Percentiles rank a stretch among this genome's conserved stretches.
These are phyloP conservation scores for Colletotrichum eleusines DNA, from an alignment of 2,329 filamentous ascomycete genomes.

Conservation along the genomic window DNA sequence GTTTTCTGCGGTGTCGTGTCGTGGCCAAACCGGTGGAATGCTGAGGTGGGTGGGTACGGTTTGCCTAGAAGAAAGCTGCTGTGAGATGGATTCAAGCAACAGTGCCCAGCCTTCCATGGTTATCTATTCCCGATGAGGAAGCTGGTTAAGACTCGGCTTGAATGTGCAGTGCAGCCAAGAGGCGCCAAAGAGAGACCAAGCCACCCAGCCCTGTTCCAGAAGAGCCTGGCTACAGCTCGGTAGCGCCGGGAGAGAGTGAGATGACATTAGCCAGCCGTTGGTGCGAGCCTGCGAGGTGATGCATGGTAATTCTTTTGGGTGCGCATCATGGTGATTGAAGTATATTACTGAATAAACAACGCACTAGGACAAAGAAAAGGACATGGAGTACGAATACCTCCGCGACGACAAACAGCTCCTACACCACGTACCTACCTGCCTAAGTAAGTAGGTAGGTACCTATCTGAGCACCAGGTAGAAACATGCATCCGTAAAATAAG, in stretches of 20 bases:
- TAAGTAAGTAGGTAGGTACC: too few relatives aligned
- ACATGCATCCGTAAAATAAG: background rate
- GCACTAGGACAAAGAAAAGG: background rate
- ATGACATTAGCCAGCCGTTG: slow-evolving; percentile 8
- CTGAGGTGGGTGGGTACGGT: too few relatives aligned
- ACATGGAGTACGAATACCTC: too few relatives aligned
- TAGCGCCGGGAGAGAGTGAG: slow-evolving; percentile 29
- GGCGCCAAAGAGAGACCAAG: slow-evolving; percentile 32
- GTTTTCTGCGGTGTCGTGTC: background rate
- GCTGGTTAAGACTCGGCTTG: slow-evolving; percentile 22
- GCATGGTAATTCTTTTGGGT: too few relatives aligned
- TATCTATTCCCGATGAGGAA: slow-evolving; percentile 31
- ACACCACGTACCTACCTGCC: too few relatives aligned
- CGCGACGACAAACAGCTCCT: background rate
- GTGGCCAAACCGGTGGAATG: background rate
- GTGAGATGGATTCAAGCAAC: slow-evolving; percentile 39
- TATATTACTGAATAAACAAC: too few relatives aligned
- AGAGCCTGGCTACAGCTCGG: slow-evolving; percentile 37
- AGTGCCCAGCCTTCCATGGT: slow-evolving; percentile 18
- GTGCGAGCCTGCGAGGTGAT: background rate
- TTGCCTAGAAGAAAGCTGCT: background rate
- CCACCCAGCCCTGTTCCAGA: slow-evolving; percentile 37
- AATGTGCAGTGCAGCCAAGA: slow-evolving; percentile 29
- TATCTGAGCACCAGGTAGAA: background rate
- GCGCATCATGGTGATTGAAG: too few relatives aligned